These are phyloP conservation scores for Daldinia caldariorum DNA, from an alignment of 495 filamentous ascomycete genomes.

Conservation along the genomic window DNA sequence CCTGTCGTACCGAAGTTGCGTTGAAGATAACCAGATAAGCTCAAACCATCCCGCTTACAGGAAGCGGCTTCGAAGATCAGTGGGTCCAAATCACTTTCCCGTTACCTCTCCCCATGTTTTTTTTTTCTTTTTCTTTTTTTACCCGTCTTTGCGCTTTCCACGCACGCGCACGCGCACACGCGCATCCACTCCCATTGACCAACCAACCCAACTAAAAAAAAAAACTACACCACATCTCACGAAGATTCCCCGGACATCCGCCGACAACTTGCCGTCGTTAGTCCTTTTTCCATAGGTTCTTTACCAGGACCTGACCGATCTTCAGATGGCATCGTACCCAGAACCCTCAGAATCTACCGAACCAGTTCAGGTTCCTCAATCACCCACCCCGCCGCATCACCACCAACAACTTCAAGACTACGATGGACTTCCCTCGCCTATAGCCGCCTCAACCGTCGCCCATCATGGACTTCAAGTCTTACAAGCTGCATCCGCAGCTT, in stretches of 20 bases:
- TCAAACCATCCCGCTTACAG: slow-evolving; percentile 4
- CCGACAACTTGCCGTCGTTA: slow-evolving; percentile 49
- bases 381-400: slow-evolving; percentile 17
- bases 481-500: slow-evolving; percentile 53
- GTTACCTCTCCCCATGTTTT: slow-evolving; percentile 8
- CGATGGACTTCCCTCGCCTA: slow-evolving; percentile 35
- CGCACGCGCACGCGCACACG: slow-evolving; percentile 17
- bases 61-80: slow-evolving; percentile 15
- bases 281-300: slow-evolving; percentile 21
- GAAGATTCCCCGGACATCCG: slow-evolving; percentile 50
- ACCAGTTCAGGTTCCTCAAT: slow-evolving; percentile 5
- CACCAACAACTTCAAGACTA: slow-evolving; percentile 27
- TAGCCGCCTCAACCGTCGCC: slow-evolving; percentile 46
- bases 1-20: no score
- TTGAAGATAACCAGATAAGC: neutral
- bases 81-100: slow-evolving; percentile 8
- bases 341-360: slow-evolving; percentile 30
- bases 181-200: slow-evolving; percentile 19
- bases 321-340: slow-evolving; percentile 44
- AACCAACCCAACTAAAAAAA: neutral
- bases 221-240: slow-evolving; percentile 40
- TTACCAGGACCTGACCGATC: slow-evolving; percentile 21
- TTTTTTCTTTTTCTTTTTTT: slow-evolving; percentile 3
- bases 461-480: slow-evolving; percentile 58
- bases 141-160: slow-evolving; percentile 2